phyloP scores from a whole-genome alignment of 371 early-diverging fungal species.

The Saksenaea oblongispora region DNA sequence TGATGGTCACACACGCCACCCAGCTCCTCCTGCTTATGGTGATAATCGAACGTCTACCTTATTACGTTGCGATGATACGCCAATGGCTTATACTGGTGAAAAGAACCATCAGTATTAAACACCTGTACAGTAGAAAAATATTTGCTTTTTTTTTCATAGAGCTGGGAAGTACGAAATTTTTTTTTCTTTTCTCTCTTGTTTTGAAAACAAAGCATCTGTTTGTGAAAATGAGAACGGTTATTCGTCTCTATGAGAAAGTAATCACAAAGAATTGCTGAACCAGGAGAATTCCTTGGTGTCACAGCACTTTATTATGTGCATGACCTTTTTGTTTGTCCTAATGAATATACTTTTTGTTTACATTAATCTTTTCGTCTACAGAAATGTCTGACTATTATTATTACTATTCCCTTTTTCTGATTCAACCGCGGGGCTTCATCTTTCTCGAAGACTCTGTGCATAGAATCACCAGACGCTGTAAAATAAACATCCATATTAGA shows the following conservation, averaged over 20 bases:
- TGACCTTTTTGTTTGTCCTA: no score
- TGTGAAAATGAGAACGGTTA: not conserved
- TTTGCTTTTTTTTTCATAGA: not conserved
- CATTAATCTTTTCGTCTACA: no score
- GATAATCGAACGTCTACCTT: slow-evolving; percentile 15
- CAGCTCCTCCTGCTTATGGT: slow-evolving; percentile 19
- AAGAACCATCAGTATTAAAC: not conserved
- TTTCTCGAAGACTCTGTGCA: no score
- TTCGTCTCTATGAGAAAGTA: not conserved
- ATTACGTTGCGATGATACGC: slow-evolving; percentile 8
- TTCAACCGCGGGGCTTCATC: no score
- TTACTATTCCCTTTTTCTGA: no score
- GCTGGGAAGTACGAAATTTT: not conserved
- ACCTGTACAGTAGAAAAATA: not conserved
- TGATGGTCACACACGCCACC: slow-evolving; percentile 1
- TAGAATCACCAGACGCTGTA: no score
- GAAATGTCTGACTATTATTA: no score
- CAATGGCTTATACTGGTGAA: slow-evolving; percentile 3
- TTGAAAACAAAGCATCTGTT: not conserved
- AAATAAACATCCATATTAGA: no score
- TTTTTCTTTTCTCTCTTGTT: not conserved
- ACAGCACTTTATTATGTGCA: no score
- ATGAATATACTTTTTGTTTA: no score
- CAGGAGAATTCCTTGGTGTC: no score
- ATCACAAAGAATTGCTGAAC: no score